Base-by-base conservation (phyloP, 495 filamentous ascomycete genomes). In the Aspergillus baeticus region DNA sequence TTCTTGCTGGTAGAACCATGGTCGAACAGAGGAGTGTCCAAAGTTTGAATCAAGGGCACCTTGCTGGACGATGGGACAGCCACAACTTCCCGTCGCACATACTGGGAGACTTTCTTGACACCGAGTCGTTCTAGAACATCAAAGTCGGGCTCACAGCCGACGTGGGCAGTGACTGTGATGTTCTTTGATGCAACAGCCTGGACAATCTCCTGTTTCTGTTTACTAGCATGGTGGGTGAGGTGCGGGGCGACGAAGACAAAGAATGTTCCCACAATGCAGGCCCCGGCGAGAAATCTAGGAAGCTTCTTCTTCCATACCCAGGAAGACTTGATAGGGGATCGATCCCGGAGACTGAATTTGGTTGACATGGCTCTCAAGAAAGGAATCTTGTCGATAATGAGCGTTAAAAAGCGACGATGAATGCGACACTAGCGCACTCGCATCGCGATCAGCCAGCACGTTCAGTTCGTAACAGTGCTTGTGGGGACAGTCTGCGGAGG, bases 41-140 rank as follows among this genome's bases (percentile, higher is more conserved):
- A 44, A 11, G 37, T 41, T 54, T 73, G 71, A 13, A 60, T 66
- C 14, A 75, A 66, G 13, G 75, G 69, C 11, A 72, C 52, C 5
- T 69, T 64, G 11, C 58, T 52, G 10, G 70, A 15, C 14, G 73
- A 65, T 34, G 64, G 51, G 17, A 62, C 46, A 22, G 68, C 64
- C 1, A 74, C 55, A 10, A 81, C 67, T 55, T 78, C 75, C 4
- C 77, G 76, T 7, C 75, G 73, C 49, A 67, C 69, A 41, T 76
- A 81, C 26, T 72, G 58, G 44, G 64, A 62, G 21, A 77, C 35
- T 48, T 69, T 71, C 15, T 47, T 39, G 23, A 78, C 56, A 13
- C 68, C 51, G 15, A 77, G 62, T 17, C 60, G 62, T 14, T 54
- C 33, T 39, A 78, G 56, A 31, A 66, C 50, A 5, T 67, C 63